A percentile compares a stretch with the other conserved stretches of the same genome.
Conservation (phyloP, 495 filamentous ascomycete genomes). For the Daldinia bambusicola region DNA sequence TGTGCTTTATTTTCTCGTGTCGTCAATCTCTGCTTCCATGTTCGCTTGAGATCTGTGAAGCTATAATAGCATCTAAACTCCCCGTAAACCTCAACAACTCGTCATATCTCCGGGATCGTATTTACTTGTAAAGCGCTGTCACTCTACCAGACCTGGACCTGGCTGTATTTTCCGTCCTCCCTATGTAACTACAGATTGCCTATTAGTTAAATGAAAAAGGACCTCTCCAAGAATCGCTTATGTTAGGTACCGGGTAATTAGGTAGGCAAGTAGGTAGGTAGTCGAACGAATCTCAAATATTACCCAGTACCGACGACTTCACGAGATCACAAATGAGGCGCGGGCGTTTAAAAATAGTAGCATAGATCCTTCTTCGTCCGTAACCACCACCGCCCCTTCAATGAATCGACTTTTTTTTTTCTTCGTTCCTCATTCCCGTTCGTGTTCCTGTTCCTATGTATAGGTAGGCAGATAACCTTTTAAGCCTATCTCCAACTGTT, state of each 20-base stretch:
- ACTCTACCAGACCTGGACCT: too few relatives aligned
- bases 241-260: slow-evolving; percentile 30
- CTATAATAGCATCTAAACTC: slow-evolving; percentile 18
- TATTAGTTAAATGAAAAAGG: slow-evolving; percentile 1
- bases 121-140: too few relatives aligned
- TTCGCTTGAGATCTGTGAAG: slow-evolving; percentile 17
- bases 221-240: slow-evolving; percentile 6
- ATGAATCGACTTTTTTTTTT: neutral
- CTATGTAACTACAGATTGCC: too few relatives aligned
- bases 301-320: slow-evolving; percentile 13
- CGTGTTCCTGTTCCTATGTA: too few relatives aligned
- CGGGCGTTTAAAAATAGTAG: slow-evolving; percentile 26
- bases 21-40: too few relatives aligned
- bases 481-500: too few relatives aligned
- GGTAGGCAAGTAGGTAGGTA: too few relatives aligned
- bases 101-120: too few relatives aligned
- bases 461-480: neutral
- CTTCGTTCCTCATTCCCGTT: neutral
- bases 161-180: too few relatives aligned
- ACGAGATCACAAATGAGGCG: neutral
- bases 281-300: neutral
- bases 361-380: neutral
- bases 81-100: neutral
- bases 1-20: neutral
- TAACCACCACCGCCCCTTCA: slow-evolving; percentile 5